Base-by-base conservation (phyloP, 306 rosid genomes). In the Nissolia schottii region DNA sequence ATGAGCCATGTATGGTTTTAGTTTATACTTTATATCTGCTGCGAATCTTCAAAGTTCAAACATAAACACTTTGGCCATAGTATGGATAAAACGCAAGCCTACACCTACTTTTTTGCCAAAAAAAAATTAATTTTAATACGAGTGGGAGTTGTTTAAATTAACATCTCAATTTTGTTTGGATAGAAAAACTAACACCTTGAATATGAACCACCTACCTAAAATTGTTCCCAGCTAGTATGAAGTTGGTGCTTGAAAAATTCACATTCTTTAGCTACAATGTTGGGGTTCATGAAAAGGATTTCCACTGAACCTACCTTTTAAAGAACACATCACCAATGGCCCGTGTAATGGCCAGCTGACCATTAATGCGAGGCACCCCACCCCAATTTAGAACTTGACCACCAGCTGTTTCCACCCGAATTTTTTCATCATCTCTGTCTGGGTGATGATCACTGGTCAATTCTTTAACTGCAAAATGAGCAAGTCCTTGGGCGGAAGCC, bases 391-490 rank as follows among this genome's bases (percentile, higher is more conserved):
- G 61, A 85, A 94, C 96, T 77, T 82, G 91, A 57, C 98, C 98
- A 80, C 98, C 98, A 75, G 98, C 91, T 74, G 83, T 83, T 88
- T 94, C 98, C 79, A 94, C 97, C 77, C 97, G 77, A 73, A 61
- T 62, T 85, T 83, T 87, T 87, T 94, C 98, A 76, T 91, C 97
- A 41, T 85, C 91, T 84, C 98, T 87, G 67, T 94, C 87, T 7
- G 97, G 95, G 79, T 89, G 98, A 81, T 94, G 98, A 88, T 94
- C 97, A 14, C 85, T 91, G 46, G 98, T 94, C 83, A 94, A 83
- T 64, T 94, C 98, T 87, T 87, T 86, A 25, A 88, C 98, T 38
- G 82, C 81, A 80, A 89, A 86, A 81, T 85, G 92, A 51, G 73
- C 65, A 56, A 87, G 32, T 48, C 92, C 96, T 8, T 69, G 67